Evolutionary conservation across 495 filamentous ascomycete genomes (phyloP).

Genomic region (Hyaloscypha variabilis): DNA sequence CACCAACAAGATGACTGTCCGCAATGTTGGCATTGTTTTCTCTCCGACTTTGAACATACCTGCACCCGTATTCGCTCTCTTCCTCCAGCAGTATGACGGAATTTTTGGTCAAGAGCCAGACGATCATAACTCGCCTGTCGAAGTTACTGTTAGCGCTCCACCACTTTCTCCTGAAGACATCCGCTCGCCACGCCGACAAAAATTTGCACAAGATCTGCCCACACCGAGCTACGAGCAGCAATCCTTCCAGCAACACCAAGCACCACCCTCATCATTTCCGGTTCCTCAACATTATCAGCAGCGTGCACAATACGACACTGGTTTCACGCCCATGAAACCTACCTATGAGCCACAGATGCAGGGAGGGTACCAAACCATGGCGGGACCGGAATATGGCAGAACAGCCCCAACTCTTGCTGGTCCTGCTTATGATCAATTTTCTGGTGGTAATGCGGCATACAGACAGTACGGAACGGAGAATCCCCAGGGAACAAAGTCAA

Average conservation of each 20-base stretch:
- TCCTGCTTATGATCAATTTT: slow-evolving; percentile 35
- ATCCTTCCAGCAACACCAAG: slow-evolving; percentile 47
- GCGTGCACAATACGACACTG: slow-evolving; percentile 50
- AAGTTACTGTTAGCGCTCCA: slow-evolving; percentile 46
- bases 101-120: slow-evolving; percentile 78
- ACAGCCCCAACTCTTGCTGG: slow-evolving; percentile 42
- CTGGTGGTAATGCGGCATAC: slow-evolving; percentile 24
- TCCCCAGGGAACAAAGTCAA: slow-evolving; percentile 46
- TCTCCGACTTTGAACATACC: slow-evolving; percentile 98
- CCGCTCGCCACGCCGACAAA: slow-evolving; percentile 66
- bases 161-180: slow-evolving; percentile 60
- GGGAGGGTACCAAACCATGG: slow-evolving; percentile 25
- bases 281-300: slow-evolving; percentile 28
- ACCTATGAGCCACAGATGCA: slow-evolving; percentile 49
- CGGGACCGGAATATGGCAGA: slow-evolving; percentile 39
- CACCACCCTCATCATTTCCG: slow-evolving; percentile 25
- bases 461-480: slow-evolving; percentile 30
- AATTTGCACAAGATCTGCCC: slow-evolving; percentile 66
- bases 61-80: slow-evolving; percentile 89
- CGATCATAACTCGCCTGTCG: slow-evolving; percentile 52
- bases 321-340: slow-evolving; percentile 64
- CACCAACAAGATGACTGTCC: slow-evolving; percentile 96
- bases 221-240: slow-evolving; percentile 67
- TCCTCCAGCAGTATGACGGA: slow-evolving; percentile 84
- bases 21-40: slow-evolving; percentile 98